Evolutionary conservation across 768 basidiomycete genomes (phyloP), one percentile per base, ranked within the genome.

Genomic region (Russula compacta): DNA sequence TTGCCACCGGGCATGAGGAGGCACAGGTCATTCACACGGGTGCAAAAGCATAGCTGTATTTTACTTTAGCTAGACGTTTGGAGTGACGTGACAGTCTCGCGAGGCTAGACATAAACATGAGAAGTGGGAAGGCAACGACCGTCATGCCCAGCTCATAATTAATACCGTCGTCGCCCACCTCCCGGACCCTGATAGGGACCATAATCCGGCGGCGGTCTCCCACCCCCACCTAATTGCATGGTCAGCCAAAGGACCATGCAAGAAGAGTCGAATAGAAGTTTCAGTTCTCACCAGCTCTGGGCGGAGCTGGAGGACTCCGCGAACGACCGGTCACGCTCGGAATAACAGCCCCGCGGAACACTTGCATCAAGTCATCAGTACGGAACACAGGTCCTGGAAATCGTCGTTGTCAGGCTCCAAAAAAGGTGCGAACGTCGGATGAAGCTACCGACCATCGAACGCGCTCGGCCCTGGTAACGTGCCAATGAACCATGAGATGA

Each of bases 341-440:
- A 58, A 93, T 90, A 36, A 87, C 83, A 51, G 90, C 88, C 68
- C 83, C 89, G 39, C 84, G 80, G 72, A 97, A 86, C 35, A 92
- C 69, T 63, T 86, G 85, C 84, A 98, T 87, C 42, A 95, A 76
- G 71, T 95, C 93, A 35, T 97, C 94, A 1, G 88, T 86, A 59
- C 90, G 80, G 75, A 95, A 95, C 42, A 92, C 81, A 9, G 94
- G 94, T 4, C 93, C 93, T 95, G 66, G 21, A n/a, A 29, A 9
- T 14, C 42, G 53, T 42, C 56, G 49, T 64, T 40, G 46, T 56
- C 59, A 65, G 57, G 35, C 55, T 60, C 51, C 35, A 4, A 11
- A 58, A 49, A 60, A 62, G 60, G 65, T 24, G 36, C 54, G 19
- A 19, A 52, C 58, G 47, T 11, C 24, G 5, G 46, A 47, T 61